A percentile compares a stretch with the other conserved stretches of the same genome.
These are phyloP conservation scores for Fusarium secorum DNA, from an alignment of 2,329 filamentous ascomycete genomes.

Conservation along the genomic window DNA sequence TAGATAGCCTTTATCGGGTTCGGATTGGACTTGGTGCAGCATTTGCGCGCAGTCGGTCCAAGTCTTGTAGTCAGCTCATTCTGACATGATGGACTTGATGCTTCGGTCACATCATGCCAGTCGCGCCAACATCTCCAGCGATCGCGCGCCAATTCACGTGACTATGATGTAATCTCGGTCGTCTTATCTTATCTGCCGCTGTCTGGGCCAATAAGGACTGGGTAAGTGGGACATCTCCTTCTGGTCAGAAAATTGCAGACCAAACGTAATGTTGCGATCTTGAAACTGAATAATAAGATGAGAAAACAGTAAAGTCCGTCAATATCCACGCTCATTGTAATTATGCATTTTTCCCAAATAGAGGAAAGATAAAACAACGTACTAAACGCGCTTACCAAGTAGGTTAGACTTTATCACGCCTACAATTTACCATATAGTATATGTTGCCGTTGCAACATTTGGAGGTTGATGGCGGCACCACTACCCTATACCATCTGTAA, in stretches of 20 bases:
- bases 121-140: not conserved
- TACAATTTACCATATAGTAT: fast-evolving
- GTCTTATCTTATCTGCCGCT: fast-evolving
- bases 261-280: fast-evolving
- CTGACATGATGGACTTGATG: not conserved
- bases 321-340: not conserved
- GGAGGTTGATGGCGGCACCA: not conserved
- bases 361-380: fast-evolving
- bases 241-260: fast-evolving
- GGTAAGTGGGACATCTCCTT: fast-evolving
- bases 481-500: not conserved
- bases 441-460: fast-evolving
- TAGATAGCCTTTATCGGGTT: fast-evolving
- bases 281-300: fast-evolving
- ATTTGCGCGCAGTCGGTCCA: fast-evolving
- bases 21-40: fast-evolving
- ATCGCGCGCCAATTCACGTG: not conserved
- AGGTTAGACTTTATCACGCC: fast-evolving
- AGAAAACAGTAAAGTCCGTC: not conserved
- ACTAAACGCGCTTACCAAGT: fast-evolving
- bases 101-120: not conserved
- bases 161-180: fast-evolving
- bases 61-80: no score
- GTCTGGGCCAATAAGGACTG: fast-evolving
- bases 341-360: fast-evolving